Conservation (phyloP, 345 rosid genomes). For the Murraya koenigii region DNA sequence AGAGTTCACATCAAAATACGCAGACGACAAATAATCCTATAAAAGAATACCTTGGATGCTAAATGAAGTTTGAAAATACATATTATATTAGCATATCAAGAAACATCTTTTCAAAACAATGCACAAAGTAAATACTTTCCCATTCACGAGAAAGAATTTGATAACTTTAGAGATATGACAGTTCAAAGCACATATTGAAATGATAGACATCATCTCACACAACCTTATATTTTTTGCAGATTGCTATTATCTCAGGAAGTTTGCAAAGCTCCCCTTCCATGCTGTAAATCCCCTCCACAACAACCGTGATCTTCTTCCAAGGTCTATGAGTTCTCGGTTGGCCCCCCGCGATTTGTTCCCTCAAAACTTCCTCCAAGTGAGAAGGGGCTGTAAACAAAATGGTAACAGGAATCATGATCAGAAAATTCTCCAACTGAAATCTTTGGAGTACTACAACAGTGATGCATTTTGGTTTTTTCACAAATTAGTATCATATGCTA, state of each 20-base stretch:
- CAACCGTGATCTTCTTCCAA: slow-evolving; percentile 88
- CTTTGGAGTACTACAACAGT: background rate
- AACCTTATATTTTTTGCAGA: slow-evolving; percentile 96
- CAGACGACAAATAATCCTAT: background rate
- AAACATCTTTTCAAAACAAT: background rate
- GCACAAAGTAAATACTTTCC: background rate
- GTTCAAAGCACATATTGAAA: slow-evolving; percentile 1
- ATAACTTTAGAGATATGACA: background rate
- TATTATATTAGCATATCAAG: background rate
- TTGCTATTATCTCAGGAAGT: slow-evolving; percentile 84
- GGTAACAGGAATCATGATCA: slow-evolving; percentile 9
- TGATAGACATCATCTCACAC: background rate
- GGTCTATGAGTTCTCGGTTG: slow-evolving; percentile 93
- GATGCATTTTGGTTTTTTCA: background rate
- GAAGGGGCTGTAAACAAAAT: slow-evolving; percentile 58
- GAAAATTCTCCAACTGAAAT: background rate
- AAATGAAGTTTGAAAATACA: slow-evolving; percentile 2
- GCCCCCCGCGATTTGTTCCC: slow-evolving; percentile 91
- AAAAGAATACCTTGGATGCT: background rate
- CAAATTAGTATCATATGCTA: background rate
- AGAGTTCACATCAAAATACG: background rate
- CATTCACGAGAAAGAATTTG: background rate
- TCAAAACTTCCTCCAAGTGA: slow-evolving; percentile 90
- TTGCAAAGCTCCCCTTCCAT: slow-evolving; percentile 96
- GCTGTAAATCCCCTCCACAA: slow-evolving; percentile 92